Percentiles rank a stretch among this genome's conserved stretches.
Evolutionary conservation across 208 protist species (phyloP).

Genomic region (Leishmania martiniquensis): DNA sequence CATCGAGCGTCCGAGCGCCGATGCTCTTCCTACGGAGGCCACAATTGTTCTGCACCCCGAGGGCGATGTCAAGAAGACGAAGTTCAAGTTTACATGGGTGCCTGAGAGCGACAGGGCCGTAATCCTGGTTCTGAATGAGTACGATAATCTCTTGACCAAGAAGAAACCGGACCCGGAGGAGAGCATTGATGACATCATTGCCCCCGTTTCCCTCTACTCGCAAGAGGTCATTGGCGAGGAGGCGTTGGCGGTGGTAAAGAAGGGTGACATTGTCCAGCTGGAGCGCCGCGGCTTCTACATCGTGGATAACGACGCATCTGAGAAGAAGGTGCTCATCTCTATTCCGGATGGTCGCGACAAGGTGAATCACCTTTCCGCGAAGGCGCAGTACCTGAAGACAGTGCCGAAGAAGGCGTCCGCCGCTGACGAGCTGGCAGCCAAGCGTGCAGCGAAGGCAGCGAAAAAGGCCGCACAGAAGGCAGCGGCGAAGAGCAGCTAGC

Average conservation of each 20-base stretch:
- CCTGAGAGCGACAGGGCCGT: slow-evolving; percentile 76
- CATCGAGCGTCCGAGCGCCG: slow-evolving; percentile 54
- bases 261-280: slow-evolving; percentile 96
- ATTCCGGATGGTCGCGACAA: slow-evolving; percentile 92
- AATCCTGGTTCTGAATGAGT: slow-evolving; percentile 89
- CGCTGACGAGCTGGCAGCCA: slow-evolving; percentile 82
- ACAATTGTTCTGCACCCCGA: slow-evolving; percentile 87
- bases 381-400: slow-evolving; percentile 91
- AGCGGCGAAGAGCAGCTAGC: slow-evolving; percentile 32
- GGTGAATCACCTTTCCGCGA: slow-evolving; percentile 91
- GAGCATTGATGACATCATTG: slow-evolving; percentile 93
- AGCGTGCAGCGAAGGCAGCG: slow-evolving; percentile 82
- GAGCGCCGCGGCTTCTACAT: slow-evolving; percentile 99
- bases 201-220: slow-evolving; percentile 81
- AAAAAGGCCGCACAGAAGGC: slow-evolving; percentile 87
- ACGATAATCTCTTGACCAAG: slow-evolving; percentile 98
- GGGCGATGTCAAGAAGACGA: slow-evolving; percentile 97
- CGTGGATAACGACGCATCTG: slow-evolving; percentile 74
- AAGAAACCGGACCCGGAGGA: slow-evolving; percentile 96
- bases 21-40: slow-evolving; percentile 61
- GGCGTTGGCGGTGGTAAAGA: slow-evolving; percentile 85
- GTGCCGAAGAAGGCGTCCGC: slow-evolving; percentile 62
- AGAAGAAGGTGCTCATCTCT: slow-evolving; percentile 72
- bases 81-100: slow-evolving; percentile 98
- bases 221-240: slow-evolving; percentile 89